These are phyloP conservation scores for Ophiocordyceps robertsii DNA, from an alignment of 2,329 filamentous ascomycete species.

Conservation along the genomic window DNA sequence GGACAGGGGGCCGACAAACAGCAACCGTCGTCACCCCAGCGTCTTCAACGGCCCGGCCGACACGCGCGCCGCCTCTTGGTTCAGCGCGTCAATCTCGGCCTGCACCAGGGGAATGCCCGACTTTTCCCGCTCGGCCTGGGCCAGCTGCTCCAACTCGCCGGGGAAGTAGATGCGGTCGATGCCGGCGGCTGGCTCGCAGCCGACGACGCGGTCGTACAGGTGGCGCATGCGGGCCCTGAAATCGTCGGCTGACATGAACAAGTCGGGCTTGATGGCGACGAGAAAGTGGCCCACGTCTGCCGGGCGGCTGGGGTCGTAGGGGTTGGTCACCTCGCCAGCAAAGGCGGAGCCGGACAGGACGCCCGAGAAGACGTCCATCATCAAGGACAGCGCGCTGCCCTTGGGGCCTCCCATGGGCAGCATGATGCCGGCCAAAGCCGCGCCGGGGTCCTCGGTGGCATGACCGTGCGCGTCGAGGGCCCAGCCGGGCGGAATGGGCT, in stretches of 20 bases:
- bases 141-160: conserved; percentile 46
- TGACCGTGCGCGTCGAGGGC: conserved; percentile 58
- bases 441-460: conserved; percentile 56
- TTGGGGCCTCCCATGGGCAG: conserved; percentile 77
- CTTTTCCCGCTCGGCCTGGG: conserved; percentile 34
- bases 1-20: too few species aligned
- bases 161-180: conserved; percentile 48
- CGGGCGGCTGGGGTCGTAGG: conserved; percentile 57
- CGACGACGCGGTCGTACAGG: conserved; percentile 39
- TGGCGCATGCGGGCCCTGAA: conserved; percentile 50
- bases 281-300: conserved; percentile 66
- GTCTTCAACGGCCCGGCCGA: conserved; percentile 14
- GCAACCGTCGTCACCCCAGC: neutral
- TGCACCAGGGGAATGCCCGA: conserved; percentile 46
- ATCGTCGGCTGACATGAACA: conserved; percentile 58
- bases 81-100: conserved; percentile 41
- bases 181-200: conserved; percentile 37
- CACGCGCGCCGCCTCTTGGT: conserved; percentile 35
- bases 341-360: conserved; percentile 66
- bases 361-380: conserved; percentile 85
- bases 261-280: conserved; percentile 57
- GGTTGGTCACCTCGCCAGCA: conserved; percentile 62
- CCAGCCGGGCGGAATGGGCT: conserved; percentile 62
- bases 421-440: conserved; percentile 67
- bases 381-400: conserved; percentile 61